These are phyloP conservation scores for Aspergillus piperis DNA, from an alignment of 2,329 filamentous ascomycete genomes.

Conservation along the genomic window DNA sequence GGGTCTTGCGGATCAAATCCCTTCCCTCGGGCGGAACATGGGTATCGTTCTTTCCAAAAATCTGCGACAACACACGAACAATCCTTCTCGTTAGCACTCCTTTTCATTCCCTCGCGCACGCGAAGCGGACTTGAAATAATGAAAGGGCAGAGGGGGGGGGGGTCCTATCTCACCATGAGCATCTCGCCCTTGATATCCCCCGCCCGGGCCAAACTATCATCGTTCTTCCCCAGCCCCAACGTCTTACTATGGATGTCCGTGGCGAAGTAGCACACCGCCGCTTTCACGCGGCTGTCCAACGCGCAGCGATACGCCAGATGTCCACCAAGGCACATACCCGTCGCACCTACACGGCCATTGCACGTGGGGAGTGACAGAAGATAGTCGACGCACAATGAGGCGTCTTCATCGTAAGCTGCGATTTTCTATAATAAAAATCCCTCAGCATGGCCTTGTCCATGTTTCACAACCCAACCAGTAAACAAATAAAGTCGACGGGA, in stretches of 20 bases:
- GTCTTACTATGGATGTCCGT: constrained; percentile 84
- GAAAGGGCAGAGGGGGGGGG: background rate
- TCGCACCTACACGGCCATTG: constrained; percentile 75
- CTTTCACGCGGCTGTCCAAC: constrained; percentile 74
- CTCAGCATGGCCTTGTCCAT: background rate
- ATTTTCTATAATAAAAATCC: constrained; percentile 60
- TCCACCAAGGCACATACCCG: constrained; percentile 91
- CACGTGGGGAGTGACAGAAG: constrained; percentile 74
- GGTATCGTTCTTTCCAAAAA: constrained; percentile 88
- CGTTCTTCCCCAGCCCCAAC: constrained; percentile 67
- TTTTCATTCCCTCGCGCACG: background rate
- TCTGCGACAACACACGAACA: constrained; percentile 62
- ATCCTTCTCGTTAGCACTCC: constrained; percentile 22
- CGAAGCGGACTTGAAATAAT: background rate
- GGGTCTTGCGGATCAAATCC: constrained; percentile 77
- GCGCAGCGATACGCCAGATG: constrained; percentile 76
- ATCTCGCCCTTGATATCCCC: constrained; percentile 74
- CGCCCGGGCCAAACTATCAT: constrained; percentile 63
- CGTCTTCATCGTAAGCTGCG: constrained; percentile 81
- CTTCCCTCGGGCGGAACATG: constrained; percentile 82
- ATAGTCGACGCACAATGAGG: constrained; percentile 66
- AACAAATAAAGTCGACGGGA: background rate
- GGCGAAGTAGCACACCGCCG: constrained; percentile 84
- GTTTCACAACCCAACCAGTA: background rate
- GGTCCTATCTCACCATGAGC: constrained; percentile 59